Base-by-base conservation (phyloP, 768 basidiomycete species). In the Phlebiopsis gigantea region DNA sequence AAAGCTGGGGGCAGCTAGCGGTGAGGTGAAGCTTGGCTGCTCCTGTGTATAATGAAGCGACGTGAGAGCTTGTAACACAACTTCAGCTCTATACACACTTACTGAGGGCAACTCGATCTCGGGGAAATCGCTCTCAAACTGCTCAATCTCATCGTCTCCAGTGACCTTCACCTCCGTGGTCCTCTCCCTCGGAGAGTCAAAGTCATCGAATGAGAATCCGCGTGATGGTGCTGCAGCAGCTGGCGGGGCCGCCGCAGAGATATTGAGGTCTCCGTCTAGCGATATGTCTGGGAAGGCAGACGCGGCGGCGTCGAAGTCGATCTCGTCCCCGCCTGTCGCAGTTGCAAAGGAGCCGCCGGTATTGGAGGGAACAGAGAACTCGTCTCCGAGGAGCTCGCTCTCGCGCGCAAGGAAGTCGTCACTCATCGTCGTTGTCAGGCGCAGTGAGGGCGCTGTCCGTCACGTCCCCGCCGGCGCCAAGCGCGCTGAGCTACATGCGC, bases 201-300 rank as follows among this genome's bases (percentile, higher is more conserved):
- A 89, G 65, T 79, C 77, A 64, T 84, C 83, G 57, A 89, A 83
- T 6, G 82, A 82, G 71, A 90, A 90, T 12, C 79, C 72, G 26
- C 58, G 63, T 51, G 50, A 39, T 14, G 64, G 65, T 25, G 68
- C 55, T 51, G 57, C 48, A 54, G 34, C 52, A 14, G 25, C 64
- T 61, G 68, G 63, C 10, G 72, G 53, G 17, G 76, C 65, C 15
- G 78, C 67, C 46, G 14, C 30, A 72, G 62, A 44, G 30, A n/a
- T n/a, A n/a, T n/a, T n/a, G n/a, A 88, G 65, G 65, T 86, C 85
- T 34, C 82, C 87, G 59, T 90, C 89, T 49, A 90, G 76, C 21
- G 85, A 84, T 62, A 93, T 90, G 66, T 91, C 91, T 30, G 91
- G 91, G 70, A 93, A 93, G 14, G 86, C 86, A 57, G 87, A 83